Evolutionary conservation across 2,329 filamentous ascomycete species (phyloP), one percentile per base, ranked within the genome.

Genomic region (Piedraia hortae): DNA sequence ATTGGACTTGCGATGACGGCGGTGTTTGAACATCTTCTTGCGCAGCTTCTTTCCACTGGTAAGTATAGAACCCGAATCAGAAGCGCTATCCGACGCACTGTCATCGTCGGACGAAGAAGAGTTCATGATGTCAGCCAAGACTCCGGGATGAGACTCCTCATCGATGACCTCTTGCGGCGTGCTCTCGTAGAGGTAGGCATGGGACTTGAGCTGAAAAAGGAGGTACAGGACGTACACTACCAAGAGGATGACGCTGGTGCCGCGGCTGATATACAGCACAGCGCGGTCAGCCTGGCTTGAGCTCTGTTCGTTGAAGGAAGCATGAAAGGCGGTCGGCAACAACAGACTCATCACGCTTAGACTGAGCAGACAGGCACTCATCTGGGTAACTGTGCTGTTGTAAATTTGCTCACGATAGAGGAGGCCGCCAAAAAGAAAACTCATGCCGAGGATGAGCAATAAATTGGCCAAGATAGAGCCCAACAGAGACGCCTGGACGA

Each of bases 301-400:
- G 6, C 50, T 46, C 10, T 28, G 18, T 9, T 39, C 32, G 20
- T 35, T 42, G 46, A 85, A 91, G 0, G 80, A 85, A 9, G 77
- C 75, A 39, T 91, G 77, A 43, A 91, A 91, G 4, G 80, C 80
- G 15, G 80, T 90, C 1, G 80, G 78, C 7, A 91, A 49, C 12
- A 90, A 59, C 11, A 90, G 54, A 51, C 78, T 90, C 47, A 75
- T 80, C 28, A 89, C 80, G 39, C 73, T 80, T 45, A 90, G 47
- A 52, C 75, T 88, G 34, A 91, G 60, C 34, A 91, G 55, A 48
- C 77, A 89, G 22, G 80, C 80, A 42, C 77, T 90, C 75, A 90
- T 90, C 43, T 91, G 78, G 1, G 78, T 90, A 26, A 90, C 75
- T 11, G 75, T 90, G 47, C 67, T 85, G 48, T 90, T 91, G 50